Base-by-base conservation (phyloP, 371 early-diverging fungal genomes). In the Actinomortierella ambigua region DNA sequence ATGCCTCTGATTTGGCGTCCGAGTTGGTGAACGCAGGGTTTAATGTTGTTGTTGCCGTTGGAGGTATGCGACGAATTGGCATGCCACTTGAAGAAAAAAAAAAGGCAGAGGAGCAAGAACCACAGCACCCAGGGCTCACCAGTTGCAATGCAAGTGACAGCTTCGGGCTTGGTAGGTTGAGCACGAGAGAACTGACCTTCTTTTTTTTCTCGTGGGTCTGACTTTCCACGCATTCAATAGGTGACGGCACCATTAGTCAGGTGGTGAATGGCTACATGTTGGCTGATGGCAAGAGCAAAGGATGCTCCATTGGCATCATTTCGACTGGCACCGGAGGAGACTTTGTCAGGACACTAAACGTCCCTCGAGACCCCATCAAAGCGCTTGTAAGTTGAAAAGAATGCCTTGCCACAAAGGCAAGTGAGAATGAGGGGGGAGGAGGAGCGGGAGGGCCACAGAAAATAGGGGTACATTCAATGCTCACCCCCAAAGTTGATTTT, bases 191-290 rank as follows among this genome's bases (percentile, higher is more conserved):
- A n/a, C n/a, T n/a, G n/a, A n/a, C n/a, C n/a, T n/a, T n/a, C n/a
- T n/a, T n/a, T n/a, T n/a, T n/a, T n/a, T n/a, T n/a, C n/a, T n/a
- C n/a, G n/a, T n/a, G n/a, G n/a, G n/a, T n/a, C n/a, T n/a, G n/a
- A n/a, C n/a, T n/a, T n/a, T n/a, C n/a, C n/a, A n/a, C n/a, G n/a
- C n/a, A n/a, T n/a, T n/a, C n/a, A n/a, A n/a, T 34, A 69, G 75
- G 75, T 14, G 75, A 75, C 26, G 75, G 75, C 28, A 75, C 75
- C 11, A 68, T 75, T 55, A 75, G 68, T n/a, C 75, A 75, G 23
- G 75, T 75, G n/a, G 68, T 68, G 6, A 59, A 75, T 46, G 75
- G 75, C 24, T 75, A 75, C 43, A 68, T 75, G 68, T 29, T 61
- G 24, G 68, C 68, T 0, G 61, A 63, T 29, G 75, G 75, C 4